These are phyloP conservation scores for Theileria annulata DNA, from an alignment of 169 alveolate species.

Conservation along the genomic window DNA sequence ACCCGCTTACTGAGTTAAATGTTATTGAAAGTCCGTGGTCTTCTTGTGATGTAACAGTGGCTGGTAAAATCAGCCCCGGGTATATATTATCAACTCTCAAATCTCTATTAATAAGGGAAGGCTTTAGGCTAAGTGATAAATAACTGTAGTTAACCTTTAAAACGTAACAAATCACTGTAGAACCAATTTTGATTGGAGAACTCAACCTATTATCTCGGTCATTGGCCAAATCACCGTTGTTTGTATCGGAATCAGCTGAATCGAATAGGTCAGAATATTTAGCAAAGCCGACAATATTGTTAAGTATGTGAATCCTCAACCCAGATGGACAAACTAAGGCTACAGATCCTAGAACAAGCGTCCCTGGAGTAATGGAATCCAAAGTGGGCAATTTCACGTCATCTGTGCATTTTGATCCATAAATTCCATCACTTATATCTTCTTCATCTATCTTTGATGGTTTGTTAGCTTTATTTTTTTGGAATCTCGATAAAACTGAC, in stretches of 20 bases:
- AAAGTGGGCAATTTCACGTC: constrained; percentile 42
- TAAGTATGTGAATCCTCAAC: constrained; percentile 46
- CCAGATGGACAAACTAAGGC: constrained; percentile 58
- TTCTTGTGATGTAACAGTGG: constrained; percentile 46
- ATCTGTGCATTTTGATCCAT: background rate
- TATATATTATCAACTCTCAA: constrained; percentile 18
- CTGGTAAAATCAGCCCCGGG: constrained; percentile 56
- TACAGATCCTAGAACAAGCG: constrained; percentile 58
- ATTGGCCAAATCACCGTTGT: background rate
- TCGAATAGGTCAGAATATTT: constrained; percentile 41
- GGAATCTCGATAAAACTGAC: background rate
- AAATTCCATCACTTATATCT: background rate
- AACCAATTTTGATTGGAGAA: constrained; percentile 41
- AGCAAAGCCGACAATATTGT: constrained; percentile 48
- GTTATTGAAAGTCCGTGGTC: constrained; percentile 52
- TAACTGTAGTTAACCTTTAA: constrained; percentile 48
- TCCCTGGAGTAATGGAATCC: constrained; percentile 44
- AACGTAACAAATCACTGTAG: constrained; percentile 60
- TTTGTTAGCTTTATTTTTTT: background rate
- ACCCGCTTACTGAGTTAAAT: constrained; percentile 9
- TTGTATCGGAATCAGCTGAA: background rate
- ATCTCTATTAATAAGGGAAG: constrained; percentile 56
- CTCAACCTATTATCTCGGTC: constrained; percentile 9
- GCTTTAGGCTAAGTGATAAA: constrained; percentile 43
- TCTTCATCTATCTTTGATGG: background rate